phyloP scores from a whole-genome alignment of 768 basidiomycete species.

The Russula virescens region DNA sequence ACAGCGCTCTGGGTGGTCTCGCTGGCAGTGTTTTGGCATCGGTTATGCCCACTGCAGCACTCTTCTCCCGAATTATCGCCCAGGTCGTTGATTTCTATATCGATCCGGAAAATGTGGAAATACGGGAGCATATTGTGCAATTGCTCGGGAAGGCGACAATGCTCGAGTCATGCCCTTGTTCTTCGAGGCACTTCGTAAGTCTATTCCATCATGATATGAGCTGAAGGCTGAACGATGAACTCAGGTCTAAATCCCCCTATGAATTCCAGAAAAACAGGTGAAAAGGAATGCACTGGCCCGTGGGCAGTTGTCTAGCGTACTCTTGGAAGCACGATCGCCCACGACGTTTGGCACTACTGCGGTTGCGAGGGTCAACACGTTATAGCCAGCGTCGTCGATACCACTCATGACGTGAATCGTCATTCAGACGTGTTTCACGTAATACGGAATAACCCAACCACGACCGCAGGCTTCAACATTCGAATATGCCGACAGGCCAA shows the following conservation, averaged over 20 bases:
- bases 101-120: conserved; percentile 19
- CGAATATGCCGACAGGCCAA: neutral
- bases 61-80: conserved; percentile 51
- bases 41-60: conserved; percentile 47
- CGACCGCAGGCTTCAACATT: conserved; percentile 2
- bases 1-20: conserved; percentile 33
- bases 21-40: conserved; percentile 49
- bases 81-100: conserved; percentile 60
- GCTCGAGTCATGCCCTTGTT: conserved; percentile 12
- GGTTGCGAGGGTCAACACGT: conserved; percentile 22
- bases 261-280: neutral
- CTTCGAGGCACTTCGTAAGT: conserved; percentile 24
- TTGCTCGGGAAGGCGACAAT: neutral
- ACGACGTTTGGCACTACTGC: conserved; percentile 14
- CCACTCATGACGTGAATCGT: conserved; percentile 21
- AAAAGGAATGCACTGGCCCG: neutral
- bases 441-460: neutral
- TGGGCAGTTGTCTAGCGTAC: conserved; percentile 17
- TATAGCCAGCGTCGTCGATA: conserved; percentile 24
- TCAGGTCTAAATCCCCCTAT: conserved; percentile 24
- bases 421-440: neutral
- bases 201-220: neutral
- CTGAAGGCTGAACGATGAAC: conserved; percentile 4
- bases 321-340: conserved; percentile 3
- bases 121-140: conserved; percentile 1